Base-by-base conservation (phyloP, 2,329 filamentous ascomycete genomes). In the Berkeleyomyces basicola region DNA sequence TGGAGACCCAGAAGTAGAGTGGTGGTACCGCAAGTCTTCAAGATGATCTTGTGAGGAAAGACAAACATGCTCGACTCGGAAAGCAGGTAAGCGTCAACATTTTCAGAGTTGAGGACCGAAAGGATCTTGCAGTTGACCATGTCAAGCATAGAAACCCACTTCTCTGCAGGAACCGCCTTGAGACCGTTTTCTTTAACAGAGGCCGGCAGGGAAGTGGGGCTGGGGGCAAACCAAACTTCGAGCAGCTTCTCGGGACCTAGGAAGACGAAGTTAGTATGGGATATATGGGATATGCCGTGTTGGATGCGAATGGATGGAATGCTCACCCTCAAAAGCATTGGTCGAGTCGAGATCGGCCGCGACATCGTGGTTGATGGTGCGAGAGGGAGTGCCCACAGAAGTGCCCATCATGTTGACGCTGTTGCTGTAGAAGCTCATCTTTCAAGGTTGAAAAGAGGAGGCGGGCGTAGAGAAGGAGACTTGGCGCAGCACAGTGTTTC, bases 1-100 rank as follows among this genome's bases (percentile, higher is more conserved):
- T 90, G 89, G 55, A 99, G 81, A 23, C 93, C 93, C 58, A 88
- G 86, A 5, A 99, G 82, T 61, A 99, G 78, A 2, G 93, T 99
- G 11, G 93, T 99, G 33, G 93, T 99, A 65, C 93, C 93, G 70
- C 93, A 99, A 6, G 93, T 99, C 82, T 99, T 99, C 68, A 99
- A 79, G 65, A 99, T 96, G 67, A 99, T 82, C 80, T 99, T 99
- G 82, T 99, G 93, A n/a, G 91, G 90, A 74, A 96, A 99, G 69
- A 99, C 90, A 72, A 99, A 99, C 91, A 99, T 96, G 87, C 93
- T 97, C 47, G 93, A 97, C 77, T 99, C 93, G 66, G 93, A 99
- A 63, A 99, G 81, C 5, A 99, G 83, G 72, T 99, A 99, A 67
- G 93, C 92, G 71, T 99, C 93, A 69, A 97, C 87, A 71, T 92